A percentile compares a stretch with the other conserved stretches of the same genome.
Conservation (phyloP, 495 filamentous ascomycete genomes). For the Xylaria grammica region DNA sequence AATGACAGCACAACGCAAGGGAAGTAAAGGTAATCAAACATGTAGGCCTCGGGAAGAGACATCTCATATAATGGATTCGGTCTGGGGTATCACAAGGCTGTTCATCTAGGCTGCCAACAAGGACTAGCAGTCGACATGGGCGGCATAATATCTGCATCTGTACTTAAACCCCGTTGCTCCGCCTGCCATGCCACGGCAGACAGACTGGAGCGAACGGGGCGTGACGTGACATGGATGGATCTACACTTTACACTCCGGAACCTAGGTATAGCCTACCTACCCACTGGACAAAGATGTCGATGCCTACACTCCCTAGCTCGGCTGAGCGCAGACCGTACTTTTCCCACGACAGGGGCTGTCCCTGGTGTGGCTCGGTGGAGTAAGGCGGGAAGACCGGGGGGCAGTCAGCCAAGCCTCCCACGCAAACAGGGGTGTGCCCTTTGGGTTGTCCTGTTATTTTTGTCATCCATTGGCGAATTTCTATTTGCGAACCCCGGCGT, state of each 20-base stretch:
- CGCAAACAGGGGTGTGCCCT: conserved; percentile 10
- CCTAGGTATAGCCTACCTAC: neutral
- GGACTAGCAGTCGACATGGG: conserved; percentile 1
- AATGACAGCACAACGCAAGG: conserved; percentile 28
- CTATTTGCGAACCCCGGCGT: conserved; percentile 18
- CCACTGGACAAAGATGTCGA: conserved; percentile 17
- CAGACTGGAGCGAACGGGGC: conserved; percentile 17
- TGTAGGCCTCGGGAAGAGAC: conserved; percentile 32
- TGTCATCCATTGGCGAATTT: conserved; percentile 18
- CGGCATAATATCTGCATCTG: conserved; percentile 10
- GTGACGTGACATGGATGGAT: conserved; percentile 26
- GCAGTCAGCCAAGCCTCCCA: conserved; percentile 20
- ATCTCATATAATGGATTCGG: conserved; percentile 36
- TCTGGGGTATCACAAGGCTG: conserved; percentile 21
- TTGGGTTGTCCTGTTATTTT: conserved; percentile 24
- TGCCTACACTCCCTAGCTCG: conserved; percentile 6
- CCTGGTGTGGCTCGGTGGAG: conserved; percentile 15
- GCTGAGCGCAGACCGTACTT: conserved; percentile 13
- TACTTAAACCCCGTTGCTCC: conserved; percentile 17
- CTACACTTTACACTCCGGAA: neutral
- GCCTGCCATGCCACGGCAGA: conserved; percentile 14
- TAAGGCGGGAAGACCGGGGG: conserved; percentile 18
- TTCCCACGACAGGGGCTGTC: conserved; percentile 9
- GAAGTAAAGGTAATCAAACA: conserved; percentile 28
- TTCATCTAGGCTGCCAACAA: conserved; percentile 6